Evolutionary conservation across 768 basidiomycete species (phyloP).

Genomic region (Mycena polygramma): DNA sequence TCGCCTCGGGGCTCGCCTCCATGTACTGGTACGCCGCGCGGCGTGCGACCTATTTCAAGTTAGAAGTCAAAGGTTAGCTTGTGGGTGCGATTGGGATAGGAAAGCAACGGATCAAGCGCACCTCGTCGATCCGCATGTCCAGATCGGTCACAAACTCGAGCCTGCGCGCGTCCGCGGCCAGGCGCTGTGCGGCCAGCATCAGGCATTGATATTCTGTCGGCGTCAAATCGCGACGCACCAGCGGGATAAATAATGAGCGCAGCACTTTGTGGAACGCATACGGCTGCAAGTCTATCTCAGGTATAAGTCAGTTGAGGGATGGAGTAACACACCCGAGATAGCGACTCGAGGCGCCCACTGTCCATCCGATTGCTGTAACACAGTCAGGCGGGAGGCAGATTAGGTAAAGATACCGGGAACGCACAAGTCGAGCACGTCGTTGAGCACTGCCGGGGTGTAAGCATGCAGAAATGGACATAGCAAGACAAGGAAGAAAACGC

Average conservation of each 20-base stretch:
- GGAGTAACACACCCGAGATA: conserved; percentile 49
- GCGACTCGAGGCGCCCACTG: conserved; percentile 73
- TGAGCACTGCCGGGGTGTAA: conserved; percentile 57
- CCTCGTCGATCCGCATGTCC: conserved; percentile 66
- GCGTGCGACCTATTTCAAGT: conserved; percentile 55
- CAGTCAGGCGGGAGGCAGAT: not conserved
- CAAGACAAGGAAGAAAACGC: conserved; percentile 22
- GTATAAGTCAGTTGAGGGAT: no score
- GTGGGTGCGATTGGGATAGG: not conserved
- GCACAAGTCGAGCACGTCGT: conserved; percentile 75
- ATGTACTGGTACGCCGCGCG: conserved; percentile 58
- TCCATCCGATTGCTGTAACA: conserved; percentile 72
- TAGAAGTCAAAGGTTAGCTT: no score
- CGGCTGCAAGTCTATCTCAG: no score
- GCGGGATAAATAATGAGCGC: conserved; percentile 68
- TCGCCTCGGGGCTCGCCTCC: conserved; percentile 53
- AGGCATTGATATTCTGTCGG: not conserved
- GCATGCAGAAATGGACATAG: conserved; percentile 6
- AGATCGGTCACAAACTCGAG: conserved; percentile 70
- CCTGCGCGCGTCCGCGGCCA: conserved; percentile 70
- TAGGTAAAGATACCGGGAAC: conserved; percentile 5
- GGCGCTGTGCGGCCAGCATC: conserved; percentile 35
- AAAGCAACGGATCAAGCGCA: conserved; percentile 35
- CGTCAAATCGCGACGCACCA: conserved; percentile 38
- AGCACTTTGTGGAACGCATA: conserved; percentile 74